phyloP scores from a whole-genome alignment of 805 yeast genomes.

The Zygoascus flipseniorum region DNA sequence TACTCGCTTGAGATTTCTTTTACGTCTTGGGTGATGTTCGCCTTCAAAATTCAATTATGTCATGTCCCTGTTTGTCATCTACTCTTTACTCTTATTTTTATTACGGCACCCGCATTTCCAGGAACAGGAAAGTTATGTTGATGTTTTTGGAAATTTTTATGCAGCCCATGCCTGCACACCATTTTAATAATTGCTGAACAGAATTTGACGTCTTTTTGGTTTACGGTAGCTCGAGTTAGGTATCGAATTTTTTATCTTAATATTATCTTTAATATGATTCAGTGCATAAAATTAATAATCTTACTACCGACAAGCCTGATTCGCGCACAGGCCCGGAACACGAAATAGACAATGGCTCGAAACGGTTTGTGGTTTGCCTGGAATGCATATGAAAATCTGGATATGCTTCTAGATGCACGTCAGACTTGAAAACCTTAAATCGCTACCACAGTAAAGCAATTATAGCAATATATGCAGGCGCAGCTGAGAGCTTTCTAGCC shows the following conservation, averaged over 20 bases:
- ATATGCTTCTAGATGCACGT: no score
- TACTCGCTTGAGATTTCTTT: not conserved
- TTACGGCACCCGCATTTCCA: not conserved
- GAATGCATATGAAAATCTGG: no score
- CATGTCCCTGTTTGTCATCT: not conserved
- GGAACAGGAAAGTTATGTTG: not conserved
- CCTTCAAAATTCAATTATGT: not conserved
- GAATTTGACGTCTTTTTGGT: not conserved
- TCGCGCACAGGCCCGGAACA: no score
- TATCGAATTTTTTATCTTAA: not conserved
- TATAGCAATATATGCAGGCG: not conserved
- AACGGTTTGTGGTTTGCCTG: no score
- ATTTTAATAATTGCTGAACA: not conserved
- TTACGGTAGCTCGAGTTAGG: not conserved
- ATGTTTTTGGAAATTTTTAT: not conserved
- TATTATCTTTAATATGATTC: not conserved
- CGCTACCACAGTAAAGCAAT: not conserved
- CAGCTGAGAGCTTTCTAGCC: not conserved
- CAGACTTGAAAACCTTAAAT: not conserved
- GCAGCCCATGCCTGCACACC: not conserved
- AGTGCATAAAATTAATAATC: no score
- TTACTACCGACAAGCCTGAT: no score
- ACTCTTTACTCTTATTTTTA: not conserved
- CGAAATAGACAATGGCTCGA: no score
- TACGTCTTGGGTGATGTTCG: not conserved